phyloP scores from a whole-genome alignment of 306 rosid genomes.

The Malus fusca region DNA sequence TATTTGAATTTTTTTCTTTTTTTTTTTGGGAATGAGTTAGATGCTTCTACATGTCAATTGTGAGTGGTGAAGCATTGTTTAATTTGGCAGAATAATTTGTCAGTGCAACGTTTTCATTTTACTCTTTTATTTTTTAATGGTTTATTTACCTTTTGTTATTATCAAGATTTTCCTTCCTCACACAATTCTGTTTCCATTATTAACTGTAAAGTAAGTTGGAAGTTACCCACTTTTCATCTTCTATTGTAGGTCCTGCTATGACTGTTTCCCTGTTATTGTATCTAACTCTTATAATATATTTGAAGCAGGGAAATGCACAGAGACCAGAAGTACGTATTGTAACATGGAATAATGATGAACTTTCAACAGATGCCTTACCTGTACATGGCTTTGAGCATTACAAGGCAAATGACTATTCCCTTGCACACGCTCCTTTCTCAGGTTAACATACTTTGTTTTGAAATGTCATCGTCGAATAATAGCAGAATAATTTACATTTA shows the following conservation, averaged over 20 bases:
- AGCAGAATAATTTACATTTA: slow-evolving; percentile 16
- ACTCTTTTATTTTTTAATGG: background rate
- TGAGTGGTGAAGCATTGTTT: background rate
- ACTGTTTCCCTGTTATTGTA: background rate
- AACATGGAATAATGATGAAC: slow-evolving; percentile 89
- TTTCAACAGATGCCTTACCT: slow-evolving; percentile 92
- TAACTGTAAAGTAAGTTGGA: background rate
- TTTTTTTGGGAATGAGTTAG: background rate
- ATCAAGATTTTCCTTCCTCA: background rate
- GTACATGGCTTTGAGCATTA: slow-evolving; percentile 95
- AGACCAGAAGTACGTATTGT: slow-evolving; percentile 92
- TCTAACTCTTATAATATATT: slow-evolving; percentile 22
- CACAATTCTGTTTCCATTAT: background rate
- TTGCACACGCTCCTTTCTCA: slow-evolving; percentile 98
- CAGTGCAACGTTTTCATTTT: background rate
- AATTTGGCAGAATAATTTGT: background rate
- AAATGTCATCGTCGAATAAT: slow-evolving; percentile 22
- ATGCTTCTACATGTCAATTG: background rate
- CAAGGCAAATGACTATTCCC: slow-evolving; percentile 96
- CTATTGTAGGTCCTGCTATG: background rate
- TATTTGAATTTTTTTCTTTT: too few species aligned
- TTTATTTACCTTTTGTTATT: background rate
- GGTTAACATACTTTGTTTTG: slow-evolving; percentile 43
- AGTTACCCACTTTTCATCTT: background rate
- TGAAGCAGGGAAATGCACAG: slow-evolving; percentile 88